A percentile compares a stretch with the other conserved stretches of the same genome.
Evolutionary conservation across 2,329 filamentous ascomycete genomes (phyloP).

Genomic region (Neonectria neomacrospora): DNA sequence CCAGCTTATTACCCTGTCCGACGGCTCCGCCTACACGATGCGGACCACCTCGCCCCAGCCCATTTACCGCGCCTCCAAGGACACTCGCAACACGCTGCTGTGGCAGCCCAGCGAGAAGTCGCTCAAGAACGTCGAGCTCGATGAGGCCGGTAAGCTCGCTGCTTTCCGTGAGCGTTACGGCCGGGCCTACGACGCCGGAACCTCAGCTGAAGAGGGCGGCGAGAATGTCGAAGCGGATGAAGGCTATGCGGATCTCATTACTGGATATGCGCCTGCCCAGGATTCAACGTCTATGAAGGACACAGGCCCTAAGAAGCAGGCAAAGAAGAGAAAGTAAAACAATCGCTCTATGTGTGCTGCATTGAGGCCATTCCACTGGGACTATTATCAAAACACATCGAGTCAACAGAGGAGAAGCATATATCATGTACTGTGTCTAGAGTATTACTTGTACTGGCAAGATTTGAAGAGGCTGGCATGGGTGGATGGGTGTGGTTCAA

Average conservation of each 20-base stretch:
- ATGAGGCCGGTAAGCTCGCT: conserved; percentile 90
- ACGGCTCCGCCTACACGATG: conserved; percentile 85
- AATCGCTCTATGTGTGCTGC: background rate
- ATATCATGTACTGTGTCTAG: conserved; percentile 34
- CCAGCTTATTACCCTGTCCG: conserved; percentile 92
- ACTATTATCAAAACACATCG: conserved; percentile 9
- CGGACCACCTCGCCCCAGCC: conserved; percentile 79
- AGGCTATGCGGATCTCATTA: conserved; percentile 59
- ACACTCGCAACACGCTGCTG: conserved; percentile 86
- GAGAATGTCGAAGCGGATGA: conserved; percentile 43
- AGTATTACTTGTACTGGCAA: conserved; percentile 30
- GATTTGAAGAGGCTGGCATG: conserved; percentile 28
- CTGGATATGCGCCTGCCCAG: conserved; percentile 57
- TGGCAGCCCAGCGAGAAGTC: conserved; percentile 91
- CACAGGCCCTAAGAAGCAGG: conserved; percentile 54
- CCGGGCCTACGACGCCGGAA: conserved; percentile 77
- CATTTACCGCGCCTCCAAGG: conserved; percentile 73
- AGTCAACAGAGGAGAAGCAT: background rate
- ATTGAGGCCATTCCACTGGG: background rate
- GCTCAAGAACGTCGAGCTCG: conserved; percentile 88
- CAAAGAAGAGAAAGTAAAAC: conserved; percentile 61
- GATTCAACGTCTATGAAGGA: conserved; percentile 51
- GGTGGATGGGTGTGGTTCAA: conserved; percentile 41
- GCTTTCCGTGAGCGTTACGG: conserved; percentile 90
- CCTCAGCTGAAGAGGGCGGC: conserved; percentile 43